Base-by-base conservation (phyloP, 176 grass and related monocot genomes). In the Paspalum vaginatum region DNA sequence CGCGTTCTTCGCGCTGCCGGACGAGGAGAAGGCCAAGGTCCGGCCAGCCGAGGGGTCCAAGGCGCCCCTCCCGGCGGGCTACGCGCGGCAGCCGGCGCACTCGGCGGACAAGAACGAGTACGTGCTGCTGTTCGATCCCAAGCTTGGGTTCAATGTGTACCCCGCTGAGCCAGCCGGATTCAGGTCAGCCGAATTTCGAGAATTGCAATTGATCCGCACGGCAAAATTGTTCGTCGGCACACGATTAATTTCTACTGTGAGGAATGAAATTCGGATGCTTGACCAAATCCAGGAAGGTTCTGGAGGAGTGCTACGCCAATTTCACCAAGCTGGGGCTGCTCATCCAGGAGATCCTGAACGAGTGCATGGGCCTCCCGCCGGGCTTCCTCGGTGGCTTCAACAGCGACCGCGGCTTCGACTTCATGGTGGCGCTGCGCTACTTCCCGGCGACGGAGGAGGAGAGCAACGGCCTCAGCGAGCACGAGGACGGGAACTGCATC, bases 281-380 rank as follows among this genome's bases (percentile, higher is more conserved):
- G 14, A 4, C 32, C 12, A 20, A 37, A 17, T 70, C 20, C 79
- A 91, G 92, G 44, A 67, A 78, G 7, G 68, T 39, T 5, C 3
- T 87, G 4, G 81, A 91, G 40, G 78, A 95, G 61, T 91, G 79
- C 42, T 89, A 72, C 50, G 25, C 11, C 25, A 85, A 27, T 55
- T 50, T 91, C 61, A 56, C 32, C 13, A 21, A 79, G 13, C 78
- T 84, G 21, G 89, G 79, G 39, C 59, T 86, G 38, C 63, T 91
- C 18, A 22, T 91, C 47, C 80, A 87, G 57, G 77, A 91, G 22
- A 73, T 89, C 67, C 15, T 91, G n/a, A 94, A 83, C 76, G 74
- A 94, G 21, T 91, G 83, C 84, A 94, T 94, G 92, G 80, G 71
- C n/a, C 80, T 89, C 39, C 89, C 84, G 2, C 61, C 22, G 9